Conservation (phyloP, 495 filamentous ascomycete genomes). For the Hyaloscypha hepaticicola region DNA sequence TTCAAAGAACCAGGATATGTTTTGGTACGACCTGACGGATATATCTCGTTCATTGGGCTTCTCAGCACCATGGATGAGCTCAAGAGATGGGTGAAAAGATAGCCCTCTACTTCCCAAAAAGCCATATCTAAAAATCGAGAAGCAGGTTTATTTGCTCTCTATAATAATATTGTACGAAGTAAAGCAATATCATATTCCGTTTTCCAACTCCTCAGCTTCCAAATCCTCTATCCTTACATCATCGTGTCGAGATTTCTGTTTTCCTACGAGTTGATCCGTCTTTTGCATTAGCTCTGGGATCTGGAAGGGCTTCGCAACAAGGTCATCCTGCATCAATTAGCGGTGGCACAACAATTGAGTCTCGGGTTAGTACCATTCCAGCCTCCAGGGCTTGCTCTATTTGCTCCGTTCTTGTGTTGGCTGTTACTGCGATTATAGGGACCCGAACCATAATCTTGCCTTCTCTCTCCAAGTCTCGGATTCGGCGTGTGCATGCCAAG, state of each 20-base stretch:
- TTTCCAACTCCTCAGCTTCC: neutral
- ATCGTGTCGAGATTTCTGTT: neutral
- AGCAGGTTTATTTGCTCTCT: neutral
- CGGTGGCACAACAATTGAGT: neutral
- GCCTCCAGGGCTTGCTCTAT: slow-evolving; percentile 51
- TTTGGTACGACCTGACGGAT: slow-evolving; percentile 42
- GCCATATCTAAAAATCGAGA: neutral
- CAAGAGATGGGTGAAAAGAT: slow-evolving; percentile 21
- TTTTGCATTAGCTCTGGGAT: slow-evolving; percentile 26
- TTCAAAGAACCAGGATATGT: slow-evolving; percentile 37
- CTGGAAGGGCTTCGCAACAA: slow-evolving; percentile 27
- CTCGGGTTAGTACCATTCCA: slow-evolving; percentile 38
- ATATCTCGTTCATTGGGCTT: slow-evolving; percentile 40
- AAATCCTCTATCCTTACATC: neutral
- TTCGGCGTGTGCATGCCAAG: slow-evolving; percentile 64
- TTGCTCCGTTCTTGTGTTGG: slow-evolving; percentile 73
- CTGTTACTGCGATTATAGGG: slow-evolving; percentile 78
- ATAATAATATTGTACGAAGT: neutral
- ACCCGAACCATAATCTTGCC: slow-evolving; percentile 58
- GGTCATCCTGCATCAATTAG: slow-evolving; percentile 20
- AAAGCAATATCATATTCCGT: neutral
- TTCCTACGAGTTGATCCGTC: slow-evolving; percentile 16
- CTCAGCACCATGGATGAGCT: slow-evolving; percentile 34
- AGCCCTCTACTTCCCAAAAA: neutral
- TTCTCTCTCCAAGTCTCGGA: slow-evolving; percentile 60